Base-by-base conservation (phyloP, 495 filamentous ascomycete species). In the Podospora tetraspora region DNA sequence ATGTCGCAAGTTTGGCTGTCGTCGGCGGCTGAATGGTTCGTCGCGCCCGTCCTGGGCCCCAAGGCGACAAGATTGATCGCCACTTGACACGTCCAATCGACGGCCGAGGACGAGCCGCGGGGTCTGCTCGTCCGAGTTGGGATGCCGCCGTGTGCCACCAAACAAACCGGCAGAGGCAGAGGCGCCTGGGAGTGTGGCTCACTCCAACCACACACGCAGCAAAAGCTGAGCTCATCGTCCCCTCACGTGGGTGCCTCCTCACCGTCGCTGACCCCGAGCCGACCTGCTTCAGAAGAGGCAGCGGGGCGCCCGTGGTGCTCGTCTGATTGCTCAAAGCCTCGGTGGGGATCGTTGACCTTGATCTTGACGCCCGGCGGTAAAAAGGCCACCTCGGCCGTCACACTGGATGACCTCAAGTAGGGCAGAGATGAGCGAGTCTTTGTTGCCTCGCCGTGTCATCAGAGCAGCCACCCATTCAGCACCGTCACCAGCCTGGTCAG, bases 1-100 rank as follows among this genome's bases (percentile, higher is more conserved):
- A 43, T 57, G 30, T 57, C 43, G 66, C 57, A 57, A 63, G 60
- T 68, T 59, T 59, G 68, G 60, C 56, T n/a, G 27, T 68, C 23
- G 8, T 12, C 57, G 61, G 60, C 66, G 69, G 63, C 64, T 72
- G 70, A 72, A 70, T 70, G 68, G 70, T 32, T 67, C 30, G 37
- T 64, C 62, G 37, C 8, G n/a, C 62, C 21, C 22, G 63, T 24
- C 32, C 29, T 66, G 23, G 59, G 21, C 22, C 22, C 58, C 13
- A 27, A 13, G 58, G 58, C 67, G 16, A 16, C 62, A 57, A 71
- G 71, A 71, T 75, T 69, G 66, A 71, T 66, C 71, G 63, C 56
- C 66, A 66, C 63, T 62, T 67, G 69, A 70, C 30, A 57, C 69
- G 59, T 16, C 58, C 72, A 72, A 72, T 74, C 57, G 74, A 65